Conservation (phyloP, 768 basidiomycete genomes). For the Pleurotus eryngii region DNA sequence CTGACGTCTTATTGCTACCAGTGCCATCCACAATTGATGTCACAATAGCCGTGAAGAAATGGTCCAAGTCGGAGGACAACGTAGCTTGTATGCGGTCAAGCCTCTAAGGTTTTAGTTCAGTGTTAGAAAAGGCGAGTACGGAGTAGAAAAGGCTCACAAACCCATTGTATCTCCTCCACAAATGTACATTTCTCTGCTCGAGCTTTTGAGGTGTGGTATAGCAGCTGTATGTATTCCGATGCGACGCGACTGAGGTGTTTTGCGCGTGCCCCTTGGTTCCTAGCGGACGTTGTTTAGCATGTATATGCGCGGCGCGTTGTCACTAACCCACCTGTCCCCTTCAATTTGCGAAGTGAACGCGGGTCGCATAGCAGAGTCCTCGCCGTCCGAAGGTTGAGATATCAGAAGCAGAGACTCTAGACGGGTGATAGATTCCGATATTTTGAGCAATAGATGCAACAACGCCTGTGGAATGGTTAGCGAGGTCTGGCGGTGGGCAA, state of each 20-base stretch:
- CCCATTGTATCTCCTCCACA: constrained; percentile 83
- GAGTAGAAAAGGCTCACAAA: constrained; percentile 35
- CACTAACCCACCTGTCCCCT: constrained; percentile 26
- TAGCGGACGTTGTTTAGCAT: constrained; percentile 18
- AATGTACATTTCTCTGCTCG: constrained; percentile 72
- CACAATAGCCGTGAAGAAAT: constrained; percentile 68
- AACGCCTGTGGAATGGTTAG: constrained; percentile 50
- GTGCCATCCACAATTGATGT: constrained; percentile 45
- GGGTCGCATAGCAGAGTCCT: constrained; percentile 11
- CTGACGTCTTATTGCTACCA: constrained; percentile 46
- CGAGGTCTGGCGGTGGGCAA: background rate
- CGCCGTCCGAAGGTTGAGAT: constrained; percentile 45
- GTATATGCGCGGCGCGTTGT: too few species aligned
- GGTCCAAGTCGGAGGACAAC: constrained; percentile 82
- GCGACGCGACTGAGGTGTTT: constrained; percentile 85
- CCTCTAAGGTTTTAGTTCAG: constrained; percentile 39
- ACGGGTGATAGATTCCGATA: constrained; percentile 87
- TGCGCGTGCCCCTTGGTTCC: constrained; percentile 60
- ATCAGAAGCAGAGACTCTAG: constrained; percentile 85
- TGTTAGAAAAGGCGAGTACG: constrained; percentile 2
- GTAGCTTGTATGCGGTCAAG: constrained; percentile 83
- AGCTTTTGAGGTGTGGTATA: constrained; percentile 88
- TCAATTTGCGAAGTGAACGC: background rate
- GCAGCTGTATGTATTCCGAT: constrained; percentile 86
- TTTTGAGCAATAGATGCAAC: constrained; percentile 83